phyloP scores from a whole-genome alignment of 495 filamentous ascomycete genomes.

The Aspergillus hancockii region DNA sequence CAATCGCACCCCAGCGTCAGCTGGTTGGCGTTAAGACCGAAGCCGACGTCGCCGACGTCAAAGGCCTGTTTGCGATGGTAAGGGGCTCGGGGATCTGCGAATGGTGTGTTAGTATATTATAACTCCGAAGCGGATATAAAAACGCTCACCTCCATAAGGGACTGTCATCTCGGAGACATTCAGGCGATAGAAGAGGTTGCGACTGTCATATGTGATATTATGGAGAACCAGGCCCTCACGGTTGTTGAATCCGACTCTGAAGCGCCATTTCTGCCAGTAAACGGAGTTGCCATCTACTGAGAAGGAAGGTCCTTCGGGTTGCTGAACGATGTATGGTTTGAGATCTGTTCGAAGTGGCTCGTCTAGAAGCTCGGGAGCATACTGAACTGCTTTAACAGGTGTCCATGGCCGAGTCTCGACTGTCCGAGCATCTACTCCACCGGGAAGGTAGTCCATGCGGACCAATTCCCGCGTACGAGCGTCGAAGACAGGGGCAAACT shows the following conservation, averaged over 20 bases:
- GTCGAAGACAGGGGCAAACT: slow-evolving; percentile 76
- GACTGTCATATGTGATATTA: slow-evolving; percentile 67
- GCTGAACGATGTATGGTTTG: slow-evolving; percentile 74
- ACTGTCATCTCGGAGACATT: slow-evolving; percentile 76
- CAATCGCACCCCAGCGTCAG: slow-evolving; percentile 68
- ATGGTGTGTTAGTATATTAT: slow-evolving; percentile 15
- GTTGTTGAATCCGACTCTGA: slow-evolving; percentile 65
- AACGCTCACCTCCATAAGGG: slow-evolving; percentile 47
- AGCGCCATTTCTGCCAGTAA: slow-evolving; percentile 70
- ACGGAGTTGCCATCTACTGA: slow-evolving; percentile 48
- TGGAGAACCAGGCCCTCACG: slow-evolving; percentile 64
- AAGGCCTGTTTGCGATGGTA: slow-evolving; percentile 71
- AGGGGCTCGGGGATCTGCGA: slow-evolving; percentile 63
- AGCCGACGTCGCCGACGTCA: slow-evolving; percentile 68
- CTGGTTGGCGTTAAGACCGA: slow-evolving; percentile 67
- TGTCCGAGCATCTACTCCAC: slow-evolving; percentile 31
- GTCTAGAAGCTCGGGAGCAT: slow-evolving; percentile 42
- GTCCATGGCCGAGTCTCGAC: slow-evolving; percentile 40
- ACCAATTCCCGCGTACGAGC: slow-evolving; percentile 63
- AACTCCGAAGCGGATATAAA: background rate
- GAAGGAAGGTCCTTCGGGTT: slow-evolving; percentile 79
- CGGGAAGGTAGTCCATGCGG: slow-evolving; percentile 52
- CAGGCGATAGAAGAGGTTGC: slow-evolving; percentile 68
- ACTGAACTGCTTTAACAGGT: slow-evolving; percentile 58
- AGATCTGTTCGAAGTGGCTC: slow-evolving; percentile 55